A percentile compares a stretch with the other conserved stretches of the same genome.
Conservation (phyloP, 2,329 filamentous ascomycete species). For the Ilyonectria robusta region DNA sequence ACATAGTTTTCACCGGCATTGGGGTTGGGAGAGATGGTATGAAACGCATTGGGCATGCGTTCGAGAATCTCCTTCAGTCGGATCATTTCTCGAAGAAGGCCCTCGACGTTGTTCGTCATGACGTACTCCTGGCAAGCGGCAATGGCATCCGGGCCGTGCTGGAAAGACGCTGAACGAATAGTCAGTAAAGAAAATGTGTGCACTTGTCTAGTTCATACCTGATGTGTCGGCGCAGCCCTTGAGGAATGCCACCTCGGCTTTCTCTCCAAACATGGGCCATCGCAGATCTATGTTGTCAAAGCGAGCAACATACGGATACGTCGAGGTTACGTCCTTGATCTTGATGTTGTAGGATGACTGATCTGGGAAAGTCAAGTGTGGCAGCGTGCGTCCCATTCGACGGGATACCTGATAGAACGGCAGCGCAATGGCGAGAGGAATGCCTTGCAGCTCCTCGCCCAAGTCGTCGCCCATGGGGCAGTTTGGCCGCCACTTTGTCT, state of each 20-base stretch:
- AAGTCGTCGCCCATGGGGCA: slow-evolving; percentile 65
- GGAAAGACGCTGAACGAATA: slow-evolving; percentile 56
- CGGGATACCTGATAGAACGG: slow-evolving; percentile 66
- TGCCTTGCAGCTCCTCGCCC: slow-evolving; percentile 64
- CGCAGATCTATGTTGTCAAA: slow-evolving; percentile 68
- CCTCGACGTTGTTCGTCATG: slow-evolving; percentile 66
- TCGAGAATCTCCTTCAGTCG: slow-evolving; percentile 67
- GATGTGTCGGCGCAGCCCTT: slow-evolving; percentile 64
- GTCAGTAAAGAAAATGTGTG: not conserved
- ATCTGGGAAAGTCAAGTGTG: slow-evolving; percentile 67
- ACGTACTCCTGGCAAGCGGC: slow-evolving; percentile 68
- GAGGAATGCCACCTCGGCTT: slow-evolving; percentile 65
- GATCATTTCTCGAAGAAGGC: slow-evolving; percentile 64
- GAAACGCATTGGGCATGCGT: slow-evolving; percentile 67
- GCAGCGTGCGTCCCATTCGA: slow-evolving; percentile 66
- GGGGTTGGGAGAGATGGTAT: slow-evolving; percentile 67
- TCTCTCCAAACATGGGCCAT: slow-evolving; percentile 69
- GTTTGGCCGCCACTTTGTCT: slow-evolving; percentile 51
- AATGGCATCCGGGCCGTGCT: slow-evolving; percentile 66
- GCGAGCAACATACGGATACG: slow-evolving; percentile 64
- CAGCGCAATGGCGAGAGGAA: slow-evolving; percentile 63
- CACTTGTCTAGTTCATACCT: slow-evolving; percentile 32
- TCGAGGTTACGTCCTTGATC: slow-evolving; percentile 63
- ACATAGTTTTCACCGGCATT: slow-evolving; percentile 66
- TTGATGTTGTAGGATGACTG: slow-evolving; percentile 68